Percentiles rank a stretch among this genome's conserved stretches.
These are phyloP conservation scores for Blastobotrys arbuscula DNA, from an alignment of 1,139 yeast species.

Conservation along the genomic window DNA sequence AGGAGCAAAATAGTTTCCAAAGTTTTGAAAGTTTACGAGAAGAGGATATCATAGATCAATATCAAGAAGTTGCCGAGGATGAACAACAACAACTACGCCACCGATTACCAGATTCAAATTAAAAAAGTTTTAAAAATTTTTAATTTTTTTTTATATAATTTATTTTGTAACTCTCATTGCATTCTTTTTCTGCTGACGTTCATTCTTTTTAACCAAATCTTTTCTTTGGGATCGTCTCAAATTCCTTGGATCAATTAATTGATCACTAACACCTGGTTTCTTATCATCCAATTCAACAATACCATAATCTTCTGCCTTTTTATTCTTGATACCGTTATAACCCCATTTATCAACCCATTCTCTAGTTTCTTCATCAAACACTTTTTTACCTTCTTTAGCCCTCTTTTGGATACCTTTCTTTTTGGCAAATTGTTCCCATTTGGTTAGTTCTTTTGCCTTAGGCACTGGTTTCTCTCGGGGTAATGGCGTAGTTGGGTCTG, in stretches of 20 bases:
- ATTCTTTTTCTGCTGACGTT: conserved; percentile 81
- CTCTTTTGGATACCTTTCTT: conserved; percentile 91
- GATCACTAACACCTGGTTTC: conserved; percentile 36
- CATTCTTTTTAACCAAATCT: conserved; percentile 78
- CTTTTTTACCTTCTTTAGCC: conserved; percentile 85
- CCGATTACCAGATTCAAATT: not conserved
- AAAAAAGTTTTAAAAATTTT: not conserved
- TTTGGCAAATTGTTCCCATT: conserved; percentile 96
- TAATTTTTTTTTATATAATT: not conserved
- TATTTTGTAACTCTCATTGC: conserved; percentile 1
- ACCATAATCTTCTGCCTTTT: conserved; percentile 87
- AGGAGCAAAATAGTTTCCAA: too few species aligned
- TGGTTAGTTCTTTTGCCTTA: conserved; percentile 83
- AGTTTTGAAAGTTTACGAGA: too few species aligned
- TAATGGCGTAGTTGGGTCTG: conserved; percentile 73
- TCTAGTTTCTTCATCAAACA: conserved; percentile 80
- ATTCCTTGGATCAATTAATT: conserved; percentile 76
- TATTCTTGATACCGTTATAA: conserved; percentile 77
- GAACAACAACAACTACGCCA: not conserved
- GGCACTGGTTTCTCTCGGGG: conserved; percentile 98
- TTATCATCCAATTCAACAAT: conserved; percentile 87
- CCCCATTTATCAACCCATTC: conserved; percentile 99
- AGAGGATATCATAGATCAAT: not conserved
- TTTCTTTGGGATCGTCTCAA: conserved; percentile 78
- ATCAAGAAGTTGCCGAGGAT: not conserved